Evolutionary conservation across 106 monocot species (phyloP).

Genomic region (Allium cepa): DNA sequence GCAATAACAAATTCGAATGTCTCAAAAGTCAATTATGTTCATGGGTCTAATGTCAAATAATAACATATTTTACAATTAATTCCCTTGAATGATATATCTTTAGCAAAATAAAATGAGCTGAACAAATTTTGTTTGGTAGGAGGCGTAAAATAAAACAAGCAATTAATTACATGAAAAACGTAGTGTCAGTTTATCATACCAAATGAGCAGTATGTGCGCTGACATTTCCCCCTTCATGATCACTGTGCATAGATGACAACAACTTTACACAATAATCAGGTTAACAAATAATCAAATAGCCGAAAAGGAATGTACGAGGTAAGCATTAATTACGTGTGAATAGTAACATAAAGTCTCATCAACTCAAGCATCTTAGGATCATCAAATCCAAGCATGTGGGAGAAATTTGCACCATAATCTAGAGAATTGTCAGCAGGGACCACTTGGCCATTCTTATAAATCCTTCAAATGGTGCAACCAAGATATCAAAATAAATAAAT

Average conservation of each 20-base stretch:
- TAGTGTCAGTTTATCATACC: conserved; percentile 31
- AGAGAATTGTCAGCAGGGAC: conserved; percentile 66
- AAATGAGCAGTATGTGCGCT: conserved; percentile 98
- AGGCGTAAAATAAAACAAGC: neutral
- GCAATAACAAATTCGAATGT: neutral
- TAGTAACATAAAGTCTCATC: conserved; percentile 96
- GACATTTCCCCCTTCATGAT: conserved; percentile 99
- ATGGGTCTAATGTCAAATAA: too few species aligned
- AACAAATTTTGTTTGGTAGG: neutral
- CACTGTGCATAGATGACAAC: conserved; percentile 41
- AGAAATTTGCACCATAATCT: conserved; percentile 95
- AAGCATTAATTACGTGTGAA: conserved; percentile 49
- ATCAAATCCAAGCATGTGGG: conserved; percentile 96
- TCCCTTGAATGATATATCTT: neutral
- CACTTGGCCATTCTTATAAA: conserved; percentile 66
- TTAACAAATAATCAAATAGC: neutral
- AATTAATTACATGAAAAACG: neutral
- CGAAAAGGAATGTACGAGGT: neutral
- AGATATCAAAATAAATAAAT: neutral
- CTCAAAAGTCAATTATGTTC: neutral
- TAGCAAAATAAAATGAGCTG: neutral
- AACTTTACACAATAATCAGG: neutral
- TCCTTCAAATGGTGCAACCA: conserved; percentile 35
- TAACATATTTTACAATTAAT: too few species aligned
- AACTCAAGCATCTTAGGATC: conserved; percentile 87